Evolutionary conservation across 2,329 filamentous ascomycete genomes (phyloP).

Genomic region (Fusarium graminum): DNA sequence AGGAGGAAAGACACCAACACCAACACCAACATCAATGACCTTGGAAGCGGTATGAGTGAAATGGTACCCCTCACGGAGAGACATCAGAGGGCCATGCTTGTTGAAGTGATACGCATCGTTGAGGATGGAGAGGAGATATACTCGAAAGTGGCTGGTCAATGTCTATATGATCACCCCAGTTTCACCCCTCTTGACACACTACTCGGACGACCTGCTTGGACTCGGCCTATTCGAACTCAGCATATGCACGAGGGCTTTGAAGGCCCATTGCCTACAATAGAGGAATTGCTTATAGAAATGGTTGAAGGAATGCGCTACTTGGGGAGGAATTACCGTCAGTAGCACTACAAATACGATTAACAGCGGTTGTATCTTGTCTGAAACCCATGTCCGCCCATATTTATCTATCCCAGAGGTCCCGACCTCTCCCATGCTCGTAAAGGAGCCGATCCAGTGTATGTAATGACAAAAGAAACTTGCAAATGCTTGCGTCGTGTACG

Average conservation of each 20-base stretch:
- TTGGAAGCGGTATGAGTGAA: too few relatives aligned
- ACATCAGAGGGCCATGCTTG: conserved; percentile 10
- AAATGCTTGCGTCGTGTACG: conserved; percentile 31
- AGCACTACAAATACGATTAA: conserved; percentile 41
- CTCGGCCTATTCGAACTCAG: neutral
- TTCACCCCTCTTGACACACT: neutral
- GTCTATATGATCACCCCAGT: conserved; percentile 21
- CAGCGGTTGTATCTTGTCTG: conserved; percentile 37
- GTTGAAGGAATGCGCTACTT: neutral
- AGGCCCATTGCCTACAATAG: neutral
- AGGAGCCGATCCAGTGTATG: conserved; percentile 44
- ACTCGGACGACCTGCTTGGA: neutral
- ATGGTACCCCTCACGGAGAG: too few relatives aligned
- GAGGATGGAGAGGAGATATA: conserved; percentile 21
- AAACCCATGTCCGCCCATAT: conserved; percentile 39
- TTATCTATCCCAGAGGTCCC: conserved; percentile 45
- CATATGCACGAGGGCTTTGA: neutral
- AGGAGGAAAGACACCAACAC: too few relatives aligned
- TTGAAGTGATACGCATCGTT: conserved; percentile 16
- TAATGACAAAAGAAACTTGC: conserved; percentile 47
- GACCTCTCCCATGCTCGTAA: conserved; percentile 43
- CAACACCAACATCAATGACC: too few relatives aligned
- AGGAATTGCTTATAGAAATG: conserved; percentile 1
- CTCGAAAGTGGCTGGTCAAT: neutral
- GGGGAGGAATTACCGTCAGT: neutral